Percentiles rank a stretch among this genome's conserved stretches.
phyloP scores from a whole-genome alignment of 208 protist genomes.

The Trypanosoma cruzi region DNA sequence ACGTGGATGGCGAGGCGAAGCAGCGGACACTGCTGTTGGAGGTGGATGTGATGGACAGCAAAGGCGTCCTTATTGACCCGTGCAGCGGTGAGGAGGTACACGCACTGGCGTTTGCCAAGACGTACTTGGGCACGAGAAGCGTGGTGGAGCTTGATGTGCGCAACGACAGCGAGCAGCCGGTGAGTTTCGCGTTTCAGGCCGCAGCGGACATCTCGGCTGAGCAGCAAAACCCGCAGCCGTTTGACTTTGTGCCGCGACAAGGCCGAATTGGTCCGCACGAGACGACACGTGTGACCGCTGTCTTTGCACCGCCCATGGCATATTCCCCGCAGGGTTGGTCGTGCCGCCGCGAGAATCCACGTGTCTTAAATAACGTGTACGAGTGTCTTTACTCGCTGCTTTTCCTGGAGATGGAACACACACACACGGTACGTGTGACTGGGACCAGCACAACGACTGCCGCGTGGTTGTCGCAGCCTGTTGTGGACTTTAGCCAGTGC shows the following conservation, averaged over 20 bases:
- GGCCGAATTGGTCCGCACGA: slow-evolving; percentile 71
- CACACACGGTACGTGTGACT: slow-evolving; percentile 69
- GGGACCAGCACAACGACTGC: slow-evolving; percentile 72
- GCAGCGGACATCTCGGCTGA: slow-evolving; percentile 44
- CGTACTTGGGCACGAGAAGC: slow-evolving; percentile 65
- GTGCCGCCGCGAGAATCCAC: slow-evolving; percentile 21
- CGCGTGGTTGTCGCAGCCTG: slow-evolving; percentile 58
- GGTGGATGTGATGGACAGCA: slow-evolving; percentile 80
- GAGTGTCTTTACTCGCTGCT: slow-evolving; percentile 76
- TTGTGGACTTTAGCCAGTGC: slow-evolving; percentile 81
- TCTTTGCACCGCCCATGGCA: slow-evolving; percentile 70
- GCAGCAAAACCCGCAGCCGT: slow-evolving; percentile 44
- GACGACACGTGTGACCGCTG: slow-evolving; percentile 40
- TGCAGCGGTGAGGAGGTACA: slow-evolving; percentile 55
- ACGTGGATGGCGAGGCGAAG: slow-evolving; percentile 47
- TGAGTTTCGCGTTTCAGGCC: slow-evolving; percentile 85
- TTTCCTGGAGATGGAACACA: slow-evolving; percentile 89
- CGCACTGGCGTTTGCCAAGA: slow-evolving; percentile 63
- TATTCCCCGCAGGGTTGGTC: slow-evolving; percentile 63
- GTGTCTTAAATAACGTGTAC: slow-evolving; percentile 38
- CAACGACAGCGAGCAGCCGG: slow-evolving; percentile 72
- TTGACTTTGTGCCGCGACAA: slow-evolving; percentile 70
- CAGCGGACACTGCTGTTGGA: slow-evolving; percentile 40
- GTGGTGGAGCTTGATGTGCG: slow-evolving; percentile 52
- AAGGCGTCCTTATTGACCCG: slow-evolving; percentile 63